Percentiles rank a stretch among this genome's conserved stretches.
These are phyloP conservation scores for Leucoagaricus sp. DNA, from an alignment of 1,284 basidiomycete genomes.

Conservation along the genomic window DNA sequence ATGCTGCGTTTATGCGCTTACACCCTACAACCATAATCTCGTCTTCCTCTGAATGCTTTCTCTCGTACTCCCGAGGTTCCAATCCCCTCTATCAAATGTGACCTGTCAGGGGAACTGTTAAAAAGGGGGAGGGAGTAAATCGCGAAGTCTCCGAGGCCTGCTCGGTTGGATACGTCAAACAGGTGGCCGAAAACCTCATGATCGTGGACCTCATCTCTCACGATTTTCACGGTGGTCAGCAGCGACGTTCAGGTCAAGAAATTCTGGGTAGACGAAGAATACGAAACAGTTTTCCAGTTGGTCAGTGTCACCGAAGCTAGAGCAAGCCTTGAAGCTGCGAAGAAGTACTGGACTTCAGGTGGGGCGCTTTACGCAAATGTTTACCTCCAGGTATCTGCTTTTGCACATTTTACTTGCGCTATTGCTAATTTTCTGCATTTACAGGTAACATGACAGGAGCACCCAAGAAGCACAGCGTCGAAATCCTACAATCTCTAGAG, in stretches of 20 bases:
- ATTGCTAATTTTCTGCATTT: neutral
- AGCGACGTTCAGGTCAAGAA: conserved; percentile 80
- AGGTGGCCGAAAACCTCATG: conserved; percentile 98
- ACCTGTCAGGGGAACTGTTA: conserved; percentile 93
- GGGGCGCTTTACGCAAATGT: conserved; percentile 78
- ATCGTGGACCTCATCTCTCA: conserved; percentile 97
- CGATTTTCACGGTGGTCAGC: conserved; percentile 80
- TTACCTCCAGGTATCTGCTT: conserved; percentile 85
- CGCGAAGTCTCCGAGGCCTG: conserved; percentile 64
- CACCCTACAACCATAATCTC: conserved; percentile 67
- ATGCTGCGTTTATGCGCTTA: conserved; percentile 83
- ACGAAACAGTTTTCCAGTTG: conserved; percentile 94
- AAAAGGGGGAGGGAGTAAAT: conserved; percentile 63
- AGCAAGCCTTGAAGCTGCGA: conserved; percentile 30
- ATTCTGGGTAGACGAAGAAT: conserved; percentile 91
- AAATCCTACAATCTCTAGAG: conserved; percentile 87
- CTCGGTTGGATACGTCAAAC: conserved; percentile 81
- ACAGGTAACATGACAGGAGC: conserved; percentile 97
- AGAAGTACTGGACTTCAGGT: conserved; percentile 55
- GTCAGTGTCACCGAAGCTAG: conserved; percentile 91
- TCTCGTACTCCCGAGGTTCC: conserved; percentile 80
- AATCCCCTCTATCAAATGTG: conserved; percentile 77
- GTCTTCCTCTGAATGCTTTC: conserved; percentile 93
- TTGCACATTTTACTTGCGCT: neutral
- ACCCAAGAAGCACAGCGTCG: conserved; percentile 92